Evolutionary conservation across 2,329 filamentous ascomycete genomes (phyloP).

Genomic region (Diatrype stigma): DNA sequence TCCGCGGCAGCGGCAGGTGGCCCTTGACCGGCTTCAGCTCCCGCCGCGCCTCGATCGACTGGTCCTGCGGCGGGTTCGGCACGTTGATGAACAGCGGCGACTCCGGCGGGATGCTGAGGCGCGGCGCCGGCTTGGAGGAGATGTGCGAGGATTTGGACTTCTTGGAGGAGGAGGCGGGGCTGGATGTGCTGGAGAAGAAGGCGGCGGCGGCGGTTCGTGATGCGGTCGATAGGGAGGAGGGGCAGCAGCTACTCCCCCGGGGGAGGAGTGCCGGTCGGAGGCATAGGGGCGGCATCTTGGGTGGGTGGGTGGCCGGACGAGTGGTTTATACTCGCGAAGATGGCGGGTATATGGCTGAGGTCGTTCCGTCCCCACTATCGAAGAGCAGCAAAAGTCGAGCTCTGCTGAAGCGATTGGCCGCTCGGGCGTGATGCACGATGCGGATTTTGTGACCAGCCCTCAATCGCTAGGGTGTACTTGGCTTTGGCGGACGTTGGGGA

Average conservation of each 20-base stretch:
- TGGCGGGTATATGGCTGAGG: too few relatives aligned
- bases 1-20: slow-evolving; percentile 75
- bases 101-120: slow-evolving; percentile 64
- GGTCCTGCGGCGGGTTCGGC: slow-evolving; percentile 70
- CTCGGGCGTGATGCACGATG: neutral
- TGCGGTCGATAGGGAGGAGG: neutral
- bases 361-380: too few relatives aligned
- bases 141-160: too few relatives aligned
- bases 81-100: slow-evolving; percentile 85
- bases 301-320: neutral
- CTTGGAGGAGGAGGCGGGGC: too few relatives aligned
- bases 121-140: slow-evolving; percentile 19
- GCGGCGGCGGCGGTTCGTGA: too few relatives aligned
- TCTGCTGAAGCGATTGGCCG: too few relatives aligned
- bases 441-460: neutral
- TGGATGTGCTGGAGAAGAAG: too few relatives aligned
- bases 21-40: slow-evolving; percentile 61
- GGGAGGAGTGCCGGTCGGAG: slow-evolving; percentile 11
- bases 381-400: too few relatives aligned
- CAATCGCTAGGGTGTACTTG: neutral
- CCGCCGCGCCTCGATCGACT: slow-evolving; percentile 29
- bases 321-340: too few relatives aligned
- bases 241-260: neutral
- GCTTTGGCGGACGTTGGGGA: too few relatives aligned
- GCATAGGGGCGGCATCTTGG: slow-evolving; percentile 13